A percentile compares a stretch with the other conserved stretches of the same genome.
phyloP scores from a whole-genome alignment of 1,284 basidiomycete species.

The Amylostereum areolatum region DNA sequence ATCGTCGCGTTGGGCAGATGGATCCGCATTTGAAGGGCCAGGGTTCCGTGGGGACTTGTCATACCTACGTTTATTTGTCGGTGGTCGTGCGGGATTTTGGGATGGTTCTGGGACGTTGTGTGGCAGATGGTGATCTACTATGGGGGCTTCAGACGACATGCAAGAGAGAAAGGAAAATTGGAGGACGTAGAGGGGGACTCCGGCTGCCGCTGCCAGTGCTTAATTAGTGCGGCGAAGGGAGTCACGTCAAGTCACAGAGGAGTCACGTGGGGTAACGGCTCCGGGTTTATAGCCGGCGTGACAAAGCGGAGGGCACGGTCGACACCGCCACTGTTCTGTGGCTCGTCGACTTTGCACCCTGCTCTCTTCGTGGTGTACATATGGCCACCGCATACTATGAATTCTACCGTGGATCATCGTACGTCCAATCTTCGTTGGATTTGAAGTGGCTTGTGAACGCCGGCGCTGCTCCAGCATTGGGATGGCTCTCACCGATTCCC shows the following conservation, averaged over 20 bases:
- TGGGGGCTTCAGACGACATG: constrained; percentile 8
- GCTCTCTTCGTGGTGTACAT: constrained; percentile 4
- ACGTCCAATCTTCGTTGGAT: constrained; percentile 29
- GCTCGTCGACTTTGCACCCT: neutral
- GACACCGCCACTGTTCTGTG: neutral
- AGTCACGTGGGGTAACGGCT: neutral
- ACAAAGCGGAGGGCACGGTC: neutral
- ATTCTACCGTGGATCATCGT: constrained; percentile 87
- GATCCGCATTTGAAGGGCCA: no score
- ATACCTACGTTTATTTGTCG: no score
- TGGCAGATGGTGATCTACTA: neutral
- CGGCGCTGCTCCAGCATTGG: constrained; percentile 65
- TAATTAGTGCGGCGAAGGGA: constrained; percentile 2
- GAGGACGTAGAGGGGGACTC: neutral
- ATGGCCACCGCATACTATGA: constrained; percentile 87
- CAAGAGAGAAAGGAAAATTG: neutral
- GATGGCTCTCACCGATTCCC: constrained; percentile 96
- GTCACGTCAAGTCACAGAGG: constrained; percentile 6
- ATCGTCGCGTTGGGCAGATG: no score
- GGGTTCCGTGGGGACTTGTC: no score
- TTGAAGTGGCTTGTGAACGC: constrained; percentile 1
- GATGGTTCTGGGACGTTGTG: neutral
- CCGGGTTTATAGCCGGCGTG: neutral
- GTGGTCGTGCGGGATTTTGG: neutral
- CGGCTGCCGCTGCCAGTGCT: neutral